These are phyloP conservation scores for Globisporangium heterothallicum DNA, from an alignment of 352 stramenopile genomes.

Conservation along the genomic window DNA sequence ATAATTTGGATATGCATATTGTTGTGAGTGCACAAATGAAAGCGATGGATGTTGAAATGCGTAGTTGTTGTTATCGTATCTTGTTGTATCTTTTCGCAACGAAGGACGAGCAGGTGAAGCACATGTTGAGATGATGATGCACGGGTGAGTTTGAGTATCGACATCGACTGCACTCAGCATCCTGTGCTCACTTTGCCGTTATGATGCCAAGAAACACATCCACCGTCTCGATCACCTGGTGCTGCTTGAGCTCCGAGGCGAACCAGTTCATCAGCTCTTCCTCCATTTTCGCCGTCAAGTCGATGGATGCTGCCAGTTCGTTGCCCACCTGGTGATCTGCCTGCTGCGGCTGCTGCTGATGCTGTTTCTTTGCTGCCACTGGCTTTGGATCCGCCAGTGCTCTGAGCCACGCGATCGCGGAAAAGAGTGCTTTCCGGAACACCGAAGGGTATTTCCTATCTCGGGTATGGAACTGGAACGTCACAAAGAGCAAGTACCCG, in stretches of 20 bases:
- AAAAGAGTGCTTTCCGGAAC: neutral
- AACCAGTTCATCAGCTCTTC: constrained; percentile 51
- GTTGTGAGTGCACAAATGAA: too few relatives aligned
- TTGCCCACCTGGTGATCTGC: neutral
- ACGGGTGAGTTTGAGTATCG: neutral
- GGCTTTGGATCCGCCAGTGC: neutral
- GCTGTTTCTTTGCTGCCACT: constrained; percentile 1
- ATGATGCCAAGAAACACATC: constrained; percentile 23
- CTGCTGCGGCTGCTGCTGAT: neutral
- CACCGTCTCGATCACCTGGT: constrained; percentile 38
- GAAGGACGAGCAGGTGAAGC: too few relatives aligned
- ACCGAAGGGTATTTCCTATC: constrained; percentile 5
- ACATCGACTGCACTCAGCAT: neutral
- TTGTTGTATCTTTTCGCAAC: too few relatives aligned
- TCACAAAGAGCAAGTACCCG: constrained; percentile 47
- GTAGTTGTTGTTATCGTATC: too few relatives aligned
- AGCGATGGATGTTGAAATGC: too few relatives aligned
- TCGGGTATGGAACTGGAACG: constrained; percentile 32
- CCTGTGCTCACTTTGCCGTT: neutral
- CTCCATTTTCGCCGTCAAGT: constrained; percentile 25
- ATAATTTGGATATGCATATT: too few relatives aligned
- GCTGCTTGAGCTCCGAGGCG: constrained; percentile 43
- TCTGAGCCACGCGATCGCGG: neutral
- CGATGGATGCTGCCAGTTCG: constrained; percentile 13
- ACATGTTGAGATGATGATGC: too few relatives aligned